Percentiles rank a stretch among this genome's conserved stretches.
These are phyloP conservation scores for Boletales sp. DNA, from an alignment of 768 basidiomycete species.

Conservation along the genomic window DNA sequence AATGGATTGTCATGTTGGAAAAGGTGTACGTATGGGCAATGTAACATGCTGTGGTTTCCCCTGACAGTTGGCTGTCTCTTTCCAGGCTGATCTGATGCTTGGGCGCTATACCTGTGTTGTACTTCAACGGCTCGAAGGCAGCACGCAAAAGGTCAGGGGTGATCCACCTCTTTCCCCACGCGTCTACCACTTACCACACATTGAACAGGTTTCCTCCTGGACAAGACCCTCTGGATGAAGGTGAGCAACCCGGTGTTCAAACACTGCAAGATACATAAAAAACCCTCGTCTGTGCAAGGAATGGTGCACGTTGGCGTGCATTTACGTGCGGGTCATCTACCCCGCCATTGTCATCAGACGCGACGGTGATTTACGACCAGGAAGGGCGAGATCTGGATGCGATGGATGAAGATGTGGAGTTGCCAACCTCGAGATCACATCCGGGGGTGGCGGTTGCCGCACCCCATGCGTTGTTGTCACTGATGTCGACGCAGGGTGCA, in stretches of 20 bases:
- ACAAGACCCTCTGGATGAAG: conserved; percentile 79
- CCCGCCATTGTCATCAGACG: not conserved
- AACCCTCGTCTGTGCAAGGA: conserved; percentile 82
- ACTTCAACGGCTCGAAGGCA: conserved; percentile 87
- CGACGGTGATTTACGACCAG: not conserved
- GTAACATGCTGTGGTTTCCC: conserved; percentile 36
- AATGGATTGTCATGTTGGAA: conserved; percentile 72
- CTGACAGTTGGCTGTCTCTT: not conserved
- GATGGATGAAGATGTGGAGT: conserved; percentile 47
- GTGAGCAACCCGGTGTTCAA: conserved; percentile 87
- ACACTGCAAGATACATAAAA: conserved; percentile 47
- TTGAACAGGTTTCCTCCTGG: conserved; percentile 70
- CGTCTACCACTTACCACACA: not conserved
- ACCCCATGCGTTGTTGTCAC: conserved; percentile 19
- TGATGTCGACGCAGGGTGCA: conserved; percentile 2
- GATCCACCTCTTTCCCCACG: not conserved
- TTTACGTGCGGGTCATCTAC: conserved; percentile 42
- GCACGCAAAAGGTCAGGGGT: conserved; percentile 97
- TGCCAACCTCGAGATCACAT: conserved; percentile 19
- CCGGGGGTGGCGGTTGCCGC: not conserved
- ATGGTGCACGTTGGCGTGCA: conserved; percentile 91
- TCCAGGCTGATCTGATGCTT: conserved; percentile 79
- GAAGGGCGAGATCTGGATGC: conserved; percentile 41
- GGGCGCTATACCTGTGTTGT: conserved; percentile 94
- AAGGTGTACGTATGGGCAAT: conserved; percentile 79